A percentile compares a stretch with the other conserved stretches of the same genome.
These are phyloP conservation scores for Colletotrichum sp. DNA, from an alignment of 2,329 filamentous ascomycete genomes.

Conservation along the genomic window DNA sequence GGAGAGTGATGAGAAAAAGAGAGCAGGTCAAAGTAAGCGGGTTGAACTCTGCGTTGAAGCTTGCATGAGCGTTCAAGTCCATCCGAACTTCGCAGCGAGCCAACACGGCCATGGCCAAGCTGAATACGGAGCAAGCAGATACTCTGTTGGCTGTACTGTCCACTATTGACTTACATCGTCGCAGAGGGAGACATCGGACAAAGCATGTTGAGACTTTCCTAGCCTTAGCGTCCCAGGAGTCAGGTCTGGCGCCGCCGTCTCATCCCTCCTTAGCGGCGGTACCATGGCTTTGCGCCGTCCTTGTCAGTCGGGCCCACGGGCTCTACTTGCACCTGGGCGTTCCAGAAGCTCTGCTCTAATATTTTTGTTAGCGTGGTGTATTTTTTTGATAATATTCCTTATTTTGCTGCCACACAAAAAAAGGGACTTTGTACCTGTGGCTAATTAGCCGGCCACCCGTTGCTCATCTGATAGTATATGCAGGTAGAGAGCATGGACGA, in stretches of 20 bases:
- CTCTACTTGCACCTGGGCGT: background rate
- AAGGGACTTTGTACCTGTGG: background rate
- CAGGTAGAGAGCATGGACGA: background rate
- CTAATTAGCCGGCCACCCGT: background rate
- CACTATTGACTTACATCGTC: background rate
- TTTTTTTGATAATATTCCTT: background rate
- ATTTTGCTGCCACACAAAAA: background rate
- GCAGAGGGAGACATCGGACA: background rate
- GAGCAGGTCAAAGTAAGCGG: background rate
- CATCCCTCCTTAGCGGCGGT: slow-evolving; percentile 5
- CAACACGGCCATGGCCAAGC: background rate
- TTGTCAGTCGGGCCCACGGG: slow-evolving; percentile 2
- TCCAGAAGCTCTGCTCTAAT: background rate
- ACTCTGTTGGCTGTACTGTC: background rate
- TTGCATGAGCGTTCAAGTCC: background rate
- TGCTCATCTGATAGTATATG: background rate
- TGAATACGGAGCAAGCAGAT: background rate
- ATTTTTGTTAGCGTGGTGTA: background rate
- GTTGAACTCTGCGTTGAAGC: background rate
- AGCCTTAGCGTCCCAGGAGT: background rate
- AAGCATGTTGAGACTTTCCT: background rate
- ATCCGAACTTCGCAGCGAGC: background rate
- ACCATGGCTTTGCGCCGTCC: background rate
- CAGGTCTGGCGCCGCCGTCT: slow-evolving; percentile 8
- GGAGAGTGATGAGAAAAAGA: background rate